Base-by-base conservation (phyloP, 2,329 filamentous ascomycete species). In the Zasmidium cellare region DNA sequence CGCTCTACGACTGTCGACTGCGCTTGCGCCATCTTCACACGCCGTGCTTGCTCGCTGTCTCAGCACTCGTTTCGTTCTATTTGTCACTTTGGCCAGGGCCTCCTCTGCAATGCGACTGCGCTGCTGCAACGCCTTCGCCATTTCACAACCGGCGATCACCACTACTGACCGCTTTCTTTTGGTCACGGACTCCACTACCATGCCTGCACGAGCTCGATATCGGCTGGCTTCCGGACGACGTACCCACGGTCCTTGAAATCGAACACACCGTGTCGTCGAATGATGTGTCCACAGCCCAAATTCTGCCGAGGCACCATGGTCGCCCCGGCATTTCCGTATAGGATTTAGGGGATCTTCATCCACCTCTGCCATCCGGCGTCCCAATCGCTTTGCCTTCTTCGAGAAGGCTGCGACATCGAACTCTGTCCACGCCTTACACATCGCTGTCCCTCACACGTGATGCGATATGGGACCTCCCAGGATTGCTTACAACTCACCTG, bases 21-120 rank as follows among this genome's bases (percentile, higher is more conserved):
- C 45, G 31, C 50, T 38, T 50, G 28, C 52, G 25, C 25, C 19
- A 50, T 41, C 35, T 18, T 41, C 35, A 41, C 35, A 41, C 35
- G 3, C 35, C 35, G 35, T 41, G 35, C 35, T 9, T 41, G 45
- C 31, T 44, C 44, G 22, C 51, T 50, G 56, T 56, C 52, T 54
- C 59, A 54, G 53, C 51, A 51, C 45, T 24, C 31, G 31, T 20
- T 25, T 41, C 22, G 46, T 20, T 51, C 24, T 41, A 57, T 60
- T 60, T 60, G 58, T 60, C 54, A 60, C 54, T 12, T 46, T 44
- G 48, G 53, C 16, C 16, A 31, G 49, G 18, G 31, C n/a, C 3
- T 44, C 23, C 5, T n/a, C 31, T 44, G 24, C 50, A 25, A 35
- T 51, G 49, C 18, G 24, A n/a, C 46, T 19, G 22, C 49, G 31